Base-by-base conservation (phyloP, 441 rosid species). In the Viola pubescens region DNA sequence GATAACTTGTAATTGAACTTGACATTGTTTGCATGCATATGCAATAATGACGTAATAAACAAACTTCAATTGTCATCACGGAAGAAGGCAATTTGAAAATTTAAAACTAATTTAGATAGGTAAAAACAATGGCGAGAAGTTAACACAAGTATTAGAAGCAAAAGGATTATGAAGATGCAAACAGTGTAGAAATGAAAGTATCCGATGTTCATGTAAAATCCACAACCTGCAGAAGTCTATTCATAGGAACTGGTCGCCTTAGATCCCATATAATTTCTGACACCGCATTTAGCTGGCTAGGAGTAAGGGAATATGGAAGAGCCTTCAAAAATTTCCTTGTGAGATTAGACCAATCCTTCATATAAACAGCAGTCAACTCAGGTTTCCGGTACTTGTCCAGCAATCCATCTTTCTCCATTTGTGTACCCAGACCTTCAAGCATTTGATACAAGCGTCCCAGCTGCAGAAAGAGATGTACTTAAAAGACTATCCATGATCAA, bases 211-310 rank as follows among this genome's bases (percentile, higher is more conserved):
- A 38, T 26, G n/a, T 50, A 67, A 50, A 66, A 70, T 39, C 37
- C 48, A 65, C 43, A 60, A 89, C 97, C 99, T 90, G 99, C 86
- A 94, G 68, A 67, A 90, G 88, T 69, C 97, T 76, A 77, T 88
- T 90, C 99, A 88, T 90, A 41, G 99, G 97, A 67, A 94, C 81
- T 0, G 85, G 90, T 59, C 78, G 80, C 82, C 84, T 88, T 37
- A 94, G 86, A 84, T 94, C 99, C 94, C 90, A 87, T 74, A 94
- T 85, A 58, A 90, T 94, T 79, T 94, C 96, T 48, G 96, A 85
- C 70, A 77, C 73, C 74, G 96, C 99, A 77, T 73, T 81, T 57
- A 84, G 88, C 65, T 94, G 99, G 73, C 95, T 84, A 69, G 90
- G 69, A 69, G 97, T 90, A 64, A 90, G 99, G 71, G 87, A 78